Conservation (phyloP, 2,329 filamentous ascomycete species). For the Hypoxylon sp. region DNA sequence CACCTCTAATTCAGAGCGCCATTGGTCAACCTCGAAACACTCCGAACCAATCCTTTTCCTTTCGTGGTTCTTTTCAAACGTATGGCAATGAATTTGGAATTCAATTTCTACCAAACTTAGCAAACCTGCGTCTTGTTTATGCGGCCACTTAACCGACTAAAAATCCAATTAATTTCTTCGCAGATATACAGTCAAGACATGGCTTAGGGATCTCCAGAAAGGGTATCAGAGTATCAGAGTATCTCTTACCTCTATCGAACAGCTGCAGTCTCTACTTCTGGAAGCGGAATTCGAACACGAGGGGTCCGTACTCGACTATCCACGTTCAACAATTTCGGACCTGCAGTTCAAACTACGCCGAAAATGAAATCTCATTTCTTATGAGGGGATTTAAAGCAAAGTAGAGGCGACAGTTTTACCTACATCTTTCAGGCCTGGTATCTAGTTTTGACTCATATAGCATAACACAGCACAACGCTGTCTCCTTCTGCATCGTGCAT, state of each 20-base stretch:
- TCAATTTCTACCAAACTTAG: neutral
- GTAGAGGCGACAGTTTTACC: slow-evolving; percentile 17
- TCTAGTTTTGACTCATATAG: slow-evolving; percentile 10
- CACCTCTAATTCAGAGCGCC: neutral
- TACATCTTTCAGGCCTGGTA: slow-evolving; percentile 17
- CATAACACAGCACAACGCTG: slow-evolving; percentile 8
- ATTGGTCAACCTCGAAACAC: neutral
- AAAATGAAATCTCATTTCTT: neutral
- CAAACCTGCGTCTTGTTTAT: slow-evolving; percentile 9
- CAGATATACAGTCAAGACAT: neutral
- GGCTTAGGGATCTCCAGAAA: slow-evolving; percentile 23
- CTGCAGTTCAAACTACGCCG: neutral
- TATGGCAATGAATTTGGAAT: slow-evolving; percentile 19
- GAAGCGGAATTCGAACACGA: neutral
- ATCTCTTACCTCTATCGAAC: slow-evolving; percentile 21
- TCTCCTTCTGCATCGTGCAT: slow-evolving; percentile 6
- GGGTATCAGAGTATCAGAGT: slow-evolving; percentile 36
- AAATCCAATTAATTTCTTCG: neutral
- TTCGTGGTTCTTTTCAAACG: slow-evolving; percentile 41
- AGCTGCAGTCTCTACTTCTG: neutral
- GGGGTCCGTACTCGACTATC: neutral
- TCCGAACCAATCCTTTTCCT: neutral
- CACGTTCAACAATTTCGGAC: slow-evolving; percentile 1
- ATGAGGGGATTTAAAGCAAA: slow-evolving; percentile 6
- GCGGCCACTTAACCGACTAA: slow-evolving; percentile 16